These are phyloP conservation scores for Globisporangium splendens DNA, from an alignment of 352 stramenopile species.

Conservation along the genomic window DNA sequence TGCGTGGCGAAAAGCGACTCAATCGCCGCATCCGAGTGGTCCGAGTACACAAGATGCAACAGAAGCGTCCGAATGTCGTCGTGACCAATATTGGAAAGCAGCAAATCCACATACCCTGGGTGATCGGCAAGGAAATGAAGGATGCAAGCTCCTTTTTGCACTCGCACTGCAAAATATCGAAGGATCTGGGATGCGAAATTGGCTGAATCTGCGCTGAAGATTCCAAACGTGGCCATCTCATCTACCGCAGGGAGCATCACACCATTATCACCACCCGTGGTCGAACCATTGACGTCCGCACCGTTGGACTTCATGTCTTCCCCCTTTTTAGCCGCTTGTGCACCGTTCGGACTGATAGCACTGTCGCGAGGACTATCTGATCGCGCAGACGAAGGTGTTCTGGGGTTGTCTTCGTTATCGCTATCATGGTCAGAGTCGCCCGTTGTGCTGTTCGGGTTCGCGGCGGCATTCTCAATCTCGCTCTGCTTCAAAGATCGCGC, in stretches of 20 bases:
- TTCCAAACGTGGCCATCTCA: conserved; percentile 47
- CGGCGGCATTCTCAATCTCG: conserved; percentile 42
- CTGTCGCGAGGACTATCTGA: conserved; percentile 13
- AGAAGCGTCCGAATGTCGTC: conserved; percentile 77
- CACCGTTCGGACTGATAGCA: conserved; percentile 15
- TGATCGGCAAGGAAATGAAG: conserved; percentile 63
- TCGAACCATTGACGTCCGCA: conserved; percentile 19
- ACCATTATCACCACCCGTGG: conserved; percentile 21
- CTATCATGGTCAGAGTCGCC: conserved; percentile 32
- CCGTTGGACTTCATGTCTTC: neutral
- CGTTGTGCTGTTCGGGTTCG: conserved; percentile 5
- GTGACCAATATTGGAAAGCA: conserved; percentile 78
- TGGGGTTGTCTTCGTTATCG: conserved; percentile 11
- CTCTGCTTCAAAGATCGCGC: conserved; percentile 66
- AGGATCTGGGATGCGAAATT: conserved; percentile 81
- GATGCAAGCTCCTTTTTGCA: conserved; percentile 76
- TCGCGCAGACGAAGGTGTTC: conserved; percentile 11
- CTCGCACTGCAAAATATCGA: conserved; percentile 75
- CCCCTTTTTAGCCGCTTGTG: conserved; percentile 4
- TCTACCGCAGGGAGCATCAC: conserved; percentile 36
- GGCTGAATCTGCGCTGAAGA: conserved; percentile 74
- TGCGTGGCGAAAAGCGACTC: conserved; percentile 63
- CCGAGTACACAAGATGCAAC: conserved; percentile 79
- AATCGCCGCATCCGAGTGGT: conserved; percentile 78
- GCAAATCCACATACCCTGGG: conserved; percentile 54